Conservation (phyloP, 2,329 filamentous ascomycete species). For the Emmonsiellopsis sp. region DNA sequence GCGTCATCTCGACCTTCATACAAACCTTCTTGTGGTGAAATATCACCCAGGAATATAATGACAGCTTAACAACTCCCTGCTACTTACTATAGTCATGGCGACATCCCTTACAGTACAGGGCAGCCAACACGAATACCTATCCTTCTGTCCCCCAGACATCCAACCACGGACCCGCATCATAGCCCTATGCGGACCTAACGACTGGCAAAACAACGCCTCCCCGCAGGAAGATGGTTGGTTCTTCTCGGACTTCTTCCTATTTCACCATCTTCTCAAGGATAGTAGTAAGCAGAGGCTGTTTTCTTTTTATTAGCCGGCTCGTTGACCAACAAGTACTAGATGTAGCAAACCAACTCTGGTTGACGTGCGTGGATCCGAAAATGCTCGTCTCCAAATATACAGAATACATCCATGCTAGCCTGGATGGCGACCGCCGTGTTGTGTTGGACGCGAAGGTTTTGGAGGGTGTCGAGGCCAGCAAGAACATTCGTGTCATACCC, state of each 20-base stretch:
- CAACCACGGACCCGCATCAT: constrained; percentile 1
- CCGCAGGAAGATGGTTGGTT: constrained; percentile 7
- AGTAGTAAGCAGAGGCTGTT: neutral
- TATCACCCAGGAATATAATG: too few species aligned
- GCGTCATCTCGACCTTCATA: too few species aligned
- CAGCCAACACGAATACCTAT: neutral
- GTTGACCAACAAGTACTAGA: neutral
- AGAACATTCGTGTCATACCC: constrained; percentile 1
- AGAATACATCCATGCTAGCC: constrained; percentile 5
- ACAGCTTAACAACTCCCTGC: neutral
- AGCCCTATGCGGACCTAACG: constrained; percentile 7
- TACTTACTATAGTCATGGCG: neutral
- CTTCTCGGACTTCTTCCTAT: constrained; percentile 9
- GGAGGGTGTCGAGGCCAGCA: neutral
- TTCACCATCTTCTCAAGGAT: constrained; percentile 8
- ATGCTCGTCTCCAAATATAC: constrained; percentile 6
- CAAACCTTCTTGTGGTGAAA: too few species aligned
- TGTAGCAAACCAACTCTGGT: constrained; percentile 6
- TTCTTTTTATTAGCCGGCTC: neutral
- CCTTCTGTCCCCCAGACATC: constrained; percentile 4
- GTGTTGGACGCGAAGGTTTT: constrained; percentile 4
- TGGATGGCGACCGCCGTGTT: constrained; percentile 1
- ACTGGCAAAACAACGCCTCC: neutral
- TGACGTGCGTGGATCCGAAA: constrained; percentile 6
- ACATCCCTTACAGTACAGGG: neutral